These are phyloP conservation scores for Microdochium trichocladiopsis DNA, from an alignment of 2,329 filamentous ascomycete species.

Conservation along the genomic window DNA sequence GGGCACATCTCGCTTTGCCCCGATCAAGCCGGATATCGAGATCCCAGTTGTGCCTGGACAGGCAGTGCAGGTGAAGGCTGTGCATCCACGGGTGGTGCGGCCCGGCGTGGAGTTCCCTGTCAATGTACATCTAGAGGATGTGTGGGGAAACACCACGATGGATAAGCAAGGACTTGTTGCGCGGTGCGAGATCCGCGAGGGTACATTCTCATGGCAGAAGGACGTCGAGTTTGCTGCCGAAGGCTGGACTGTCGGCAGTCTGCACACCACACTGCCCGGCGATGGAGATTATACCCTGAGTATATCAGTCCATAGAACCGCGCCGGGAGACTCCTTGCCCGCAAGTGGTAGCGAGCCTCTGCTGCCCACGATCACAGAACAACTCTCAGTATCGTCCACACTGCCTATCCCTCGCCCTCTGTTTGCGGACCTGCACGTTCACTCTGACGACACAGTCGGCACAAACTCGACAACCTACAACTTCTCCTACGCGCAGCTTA, in stretches of 20 bases:
- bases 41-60: constrained; percentile 15
- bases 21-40: constrained; percentile 22
- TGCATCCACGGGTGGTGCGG: constrained; percentile 12
- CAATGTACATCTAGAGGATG: constrained; percentile 15
- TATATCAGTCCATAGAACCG: no score
- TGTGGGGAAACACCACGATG: constrained; percentile 18
- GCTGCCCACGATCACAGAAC: background rate
- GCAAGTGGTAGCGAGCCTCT: background rate
- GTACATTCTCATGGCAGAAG: background rate
- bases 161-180: constrained; percentile 5
- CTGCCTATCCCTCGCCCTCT: constrained; percentile 15
- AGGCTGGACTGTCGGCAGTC: constrained; percentile 4
- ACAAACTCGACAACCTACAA: constrained; percentile 26
- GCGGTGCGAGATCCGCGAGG: background rate
- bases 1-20: constrained; percentile 24
- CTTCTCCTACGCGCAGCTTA: constrained; percentile 24
- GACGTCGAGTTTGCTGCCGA: background rate
- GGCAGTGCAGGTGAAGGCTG: constrained; percentile 9
- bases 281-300: constrained; percentile 9
- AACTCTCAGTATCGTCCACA: background rate
- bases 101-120: constrained; percentile 12
- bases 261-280: background rate
- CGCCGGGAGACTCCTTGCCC: no score
- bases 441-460: constrained; percentile 28
- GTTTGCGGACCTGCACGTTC: constrained; percentile 26